Evolutionary conservation across 495 filamentous ascomycete species (phyloP).

Genomic region (Lasiosphaeria ovina): DNA sequence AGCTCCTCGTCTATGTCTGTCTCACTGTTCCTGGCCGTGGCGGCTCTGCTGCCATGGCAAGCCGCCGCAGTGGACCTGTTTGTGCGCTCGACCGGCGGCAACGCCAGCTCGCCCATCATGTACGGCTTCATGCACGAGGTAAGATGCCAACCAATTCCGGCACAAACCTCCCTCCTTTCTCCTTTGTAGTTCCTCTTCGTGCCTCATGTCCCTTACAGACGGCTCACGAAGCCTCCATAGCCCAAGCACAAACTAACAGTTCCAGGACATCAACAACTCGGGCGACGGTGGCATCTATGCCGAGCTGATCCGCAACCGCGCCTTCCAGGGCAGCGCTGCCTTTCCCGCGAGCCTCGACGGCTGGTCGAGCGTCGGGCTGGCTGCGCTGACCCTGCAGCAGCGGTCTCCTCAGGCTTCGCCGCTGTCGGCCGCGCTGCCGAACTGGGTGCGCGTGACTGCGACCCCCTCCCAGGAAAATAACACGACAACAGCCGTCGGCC

Average conservation of each 20-base stretch:
- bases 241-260: not conserved
- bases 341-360: slow-evolving; percentile 45
- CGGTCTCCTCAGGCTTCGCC: slow-evolving; percentile 33
- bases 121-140: slow-evolving; percentile 46
- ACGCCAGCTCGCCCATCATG: slow-evolving; percentile 33
- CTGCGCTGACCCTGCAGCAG: slow-evolving; percentile 47
- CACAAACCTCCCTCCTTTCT: too few species aligned
- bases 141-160: not conserved
- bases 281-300: slow-evolving; percentile 77
- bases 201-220: not conserved
- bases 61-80: slow-evolving; percentile 28
- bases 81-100: slow-evolving; percentile 37
- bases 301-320: slow-evolving; percentile 69
- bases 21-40: not conserved
- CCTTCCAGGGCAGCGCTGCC: slow-evolving; percentile 51
- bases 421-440: slow-evolving; percentile 54
- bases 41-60: not conserved
- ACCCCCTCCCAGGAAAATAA: slow-evolving; percentile 1
- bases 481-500: slow-evolving; percentile 49
- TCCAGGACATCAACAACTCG: slow-evolving; percentile 68
- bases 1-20: too few species aligned
- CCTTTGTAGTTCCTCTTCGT: too few species aligned
- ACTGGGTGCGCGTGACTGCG: slow-evolving; percentile 55
- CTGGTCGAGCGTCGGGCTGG: slow-evolving; percentile 55
- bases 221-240: not conserved